Percentiles rank a stretch among this genome's conserved stretches.
Conservation (phyloP, 2,329 filamentous ascomycete species). For the Stachybotrys chlorohalonatus region DNA sequence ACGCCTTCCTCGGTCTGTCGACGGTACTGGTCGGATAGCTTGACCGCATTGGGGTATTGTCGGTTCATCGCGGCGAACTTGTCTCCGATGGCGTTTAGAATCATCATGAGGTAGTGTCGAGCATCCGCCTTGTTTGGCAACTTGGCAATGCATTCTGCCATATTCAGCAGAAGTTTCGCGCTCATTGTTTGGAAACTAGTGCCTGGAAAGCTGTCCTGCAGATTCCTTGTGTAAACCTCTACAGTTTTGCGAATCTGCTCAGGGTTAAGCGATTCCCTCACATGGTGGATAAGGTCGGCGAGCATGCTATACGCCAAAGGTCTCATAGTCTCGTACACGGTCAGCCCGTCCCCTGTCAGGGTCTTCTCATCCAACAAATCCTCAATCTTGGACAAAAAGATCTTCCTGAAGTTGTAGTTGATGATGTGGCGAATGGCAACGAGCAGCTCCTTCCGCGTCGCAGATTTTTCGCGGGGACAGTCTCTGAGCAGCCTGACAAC, state of each 20-base stretch:
- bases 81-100: conserved; percentile 93
- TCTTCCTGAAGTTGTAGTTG: conserved; percentile 96
- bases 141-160: conserved; percentile 96
- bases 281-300: conserved; percentile 94
- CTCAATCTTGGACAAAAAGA: conserved; percentile 90
- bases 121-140: conserved; percentile 90
- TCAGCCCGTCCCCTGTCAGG: conserved; percentile 88
- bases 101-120: conserved; percentile 92
- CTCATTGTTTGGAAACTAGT: conserved; percentile 99
- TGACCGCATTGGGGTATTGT: conserved; percentile 90
- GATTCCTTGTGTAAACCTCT: conserved; percentile 91
- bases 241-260: conserved; percentile 94
- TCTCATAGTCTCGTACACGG: conserved; percentile 92
- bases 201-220: conserved; percentile 91
- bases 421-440: conserved; percentile 98
- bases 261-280: conserved; percentile 77
- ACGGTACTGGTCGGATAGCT: conserved; percentile 71
- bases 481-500: conserved; percentile 88
- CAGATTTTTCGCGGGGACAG: conserved; percentile 89
- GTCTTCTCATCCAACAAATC: conserved; percentile 91
- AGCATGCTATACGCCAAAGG: conserved; percentile 97
- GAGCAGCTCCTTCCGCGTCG: conserved; percentile 85
- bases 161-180: conserved; percentile 89
- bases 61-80: conserved; percentile 98
- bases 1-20: conserved; percentile 55